phyloP scores from a whole-genome alignment of 2,329 filamentous ascomycete genomes.

The Rachicladosporium sp. region DNA sequence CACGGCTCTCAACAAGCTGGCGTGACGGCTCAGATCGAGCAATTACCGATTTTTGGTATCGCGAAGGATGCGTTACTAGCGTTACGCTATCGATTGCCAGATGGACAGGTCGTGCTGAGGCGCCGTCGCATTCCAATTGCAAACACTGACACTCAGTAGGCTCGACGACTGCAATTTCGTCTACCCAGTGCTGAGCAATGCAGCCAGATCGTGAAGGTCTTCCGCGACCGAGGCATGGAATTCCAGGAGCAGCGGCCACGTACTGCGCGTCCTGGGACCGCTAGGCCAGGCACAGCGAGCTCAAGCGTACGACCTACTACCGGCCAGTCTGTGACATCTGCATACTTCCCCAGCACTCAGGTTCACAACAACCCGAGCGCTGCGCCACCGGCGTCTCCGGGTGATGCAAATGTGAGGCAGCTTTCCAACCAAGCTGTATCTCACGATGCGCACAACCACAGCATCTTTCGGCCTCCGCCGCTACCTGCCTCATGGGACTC shows the following conservation, averaged over 20 bases:
- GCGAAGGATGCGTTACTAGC: slow-evolving; percentile 28
- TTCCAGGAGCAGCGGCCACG: slow-evolving; percentile 15
- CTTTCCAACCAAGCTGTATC: too few relatives aligned
- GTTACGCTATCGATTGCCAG: slow-evolving; percentile 27
- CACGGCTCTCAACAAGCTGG: slow-evolving; percentile 13
- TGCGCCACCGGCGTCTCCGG: too few relatives aligned
- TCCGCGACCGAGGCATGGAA: slow-evolving; percentile 17
- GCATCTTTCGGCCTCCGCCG: too few relatives aligned
- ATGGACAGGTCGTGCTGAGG: slow-evolving; percentile 21
- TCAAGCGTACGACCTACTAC: slow-evolving; percentile 7
- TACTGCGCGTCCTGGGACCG: slow-evolving; percentile 10
- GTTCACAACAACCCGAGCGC: too few relatives aligned
- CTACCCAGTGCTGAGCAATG: slow-evolving; percentile 15
- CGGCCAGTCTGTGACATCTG: too few relatives aligned
- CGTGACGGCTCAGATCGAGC: slow-evolving; percentile 23
- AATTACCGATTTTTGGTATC: slow-evolving; percentile 34
- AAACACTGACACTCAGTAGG: slow-evolving; percentile 8
- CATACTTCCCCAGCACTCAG: too few relatives aligned
- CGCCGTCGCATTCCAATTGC: neutral
- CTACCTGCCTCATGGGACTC: too few relatives aligned
- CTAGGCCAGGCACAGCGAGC: slow-evolving; percentile 5
- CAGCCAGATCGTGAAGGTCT: slow-evolving; percentile 11
- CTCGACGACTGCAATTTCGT: slow-evolving; percentile 21
- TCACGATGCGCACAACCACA: too few relatives aligned
- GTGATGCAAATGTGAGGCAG: too few relatives aligned